phyloP scores from a whole-genome alignment of 2,329 filamentous ascomycete genomes.

The Dactylonectria macrodidyma region DNA sequence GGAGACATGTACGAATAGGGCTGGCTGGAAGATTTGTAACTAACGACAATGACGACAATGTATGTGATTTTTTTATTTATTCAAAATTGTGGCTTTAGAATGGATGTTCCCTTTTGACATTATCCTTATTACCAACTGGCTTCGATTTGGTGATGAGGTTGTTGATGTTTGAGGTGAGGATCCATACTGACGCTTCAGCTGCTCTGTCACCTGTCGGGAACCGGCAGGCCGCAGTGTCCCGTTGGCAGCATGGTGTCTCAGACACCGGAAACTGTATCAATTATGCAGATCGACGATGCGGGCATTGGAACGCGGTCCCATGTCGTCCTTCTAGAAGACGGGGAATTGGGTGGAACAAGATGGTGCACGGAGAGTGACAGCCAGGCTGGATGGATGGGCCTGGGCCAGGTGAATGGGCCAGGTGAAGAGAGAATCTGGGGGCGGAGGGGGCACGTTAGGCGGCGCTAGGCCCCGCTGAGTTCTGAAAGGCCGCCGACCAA shows the following conservation, averaged over 20 bases:
- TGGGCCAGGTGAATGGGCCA: no score
- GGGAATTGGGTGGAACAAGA: not conserved
- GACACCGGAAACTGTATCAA: not conserved
- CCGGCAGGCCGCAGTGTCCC: conserved; percentile 10
- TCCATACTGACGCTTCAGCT: not conserved
- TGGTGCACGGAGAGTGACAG: not conserved
- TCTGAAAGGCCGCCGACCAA: not conserved
- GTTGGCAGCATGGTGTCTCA: conserved; percentile 20
- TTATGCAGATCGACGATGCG: not conserved
- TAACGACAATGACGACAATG: conserved; percentile 6
- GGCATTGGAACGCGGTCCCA: conserved; percentile 6
- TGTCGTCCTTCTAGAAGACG: conserved; percentile 21
- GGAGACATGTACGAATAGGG: conserved; percentile 26
- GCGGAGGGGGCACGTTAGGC: not conserved
- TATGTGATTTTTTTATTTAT: conserved; percentile 8
- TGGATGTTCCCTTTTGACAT: not conserved
- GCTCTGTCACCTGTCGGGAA: not conserved
- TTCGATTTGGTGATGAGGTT: not conserved
- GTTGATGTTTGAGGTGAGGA: not conserved
- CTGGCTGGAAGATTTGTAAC: not conserved
- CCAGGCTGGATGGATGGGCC: not conserved
- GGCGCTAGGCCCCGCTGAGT: not conserved
- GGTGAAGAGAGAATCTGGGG: no score
- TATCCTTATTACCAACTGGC: not conserved
- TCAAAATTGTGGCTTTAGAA: not conserved